phyloP scores from a whole-genome alignment of 495 filamentous ascomycete species.

The Penicillium odoratum region DNA sequence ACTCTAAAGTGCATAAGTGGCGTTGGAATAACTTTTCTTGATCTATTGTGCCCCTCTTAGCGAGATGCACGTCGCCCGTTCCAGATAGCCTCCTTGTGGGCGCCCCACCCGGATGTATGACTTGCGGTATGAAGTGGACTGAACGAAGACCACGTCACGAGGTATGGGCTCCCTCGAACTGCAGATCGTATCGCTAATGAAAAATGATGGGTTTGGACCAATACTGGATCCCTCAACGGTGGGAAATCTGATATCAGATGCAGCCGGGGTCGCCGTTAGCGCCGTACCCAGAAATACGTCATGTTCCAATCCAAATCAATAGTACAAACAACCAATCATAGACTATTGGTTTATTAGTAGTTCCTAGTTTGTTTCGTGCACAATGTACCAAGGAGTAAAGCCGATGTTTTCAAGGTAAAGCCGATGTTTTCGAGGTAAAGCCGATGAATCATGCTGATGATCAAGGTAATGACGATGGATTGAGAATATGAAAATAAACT shows the following conservation, averaged over 20 bases:
- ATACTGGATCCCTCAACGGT: conserved; percentile 2
- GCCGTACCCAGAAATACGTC: not conserved
- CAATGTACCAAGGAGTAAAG: no score
- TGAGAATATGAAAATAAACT: no score
- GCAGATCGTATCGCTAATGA: not conserved
- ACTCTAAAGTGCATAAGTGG: conserved; percentile 14
- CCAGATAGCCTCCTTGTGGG: conserved; percentile 8
- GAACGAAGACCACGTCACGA: not conserved
- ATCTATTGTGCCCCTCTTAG: conserved; percentile 17
- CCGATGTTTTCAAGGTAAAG: no score
- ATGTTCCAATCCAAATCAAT: not conserved
- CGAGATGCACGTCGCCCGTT: conserved; percentile 21
- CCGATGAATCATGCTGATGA: no score
- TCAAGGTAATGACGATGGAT: no score
- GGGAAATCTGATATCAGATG: conserved; percentile 10
- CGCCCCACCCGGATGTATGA: not conserved
- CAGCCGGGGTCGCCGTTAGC: conserved; percentile 10
- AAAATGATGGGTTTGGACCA: not conserved
- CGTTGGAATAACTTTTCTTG: conserved; percentile 9
- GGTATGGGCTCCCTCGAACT: not conserved
- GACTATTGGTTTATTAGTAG: not conserved
- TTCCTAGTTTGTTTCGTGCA: no score
- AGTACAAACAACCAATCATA: not conserved
- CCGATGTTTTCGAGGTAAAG: no score
- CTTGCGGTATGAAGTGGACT: not conserved